A percentile compares a stretch with the other conserved stretches of the same genome.
Conservation (phyloP, 331 rosid species). For the Stylosanthes scabra region DNA sequence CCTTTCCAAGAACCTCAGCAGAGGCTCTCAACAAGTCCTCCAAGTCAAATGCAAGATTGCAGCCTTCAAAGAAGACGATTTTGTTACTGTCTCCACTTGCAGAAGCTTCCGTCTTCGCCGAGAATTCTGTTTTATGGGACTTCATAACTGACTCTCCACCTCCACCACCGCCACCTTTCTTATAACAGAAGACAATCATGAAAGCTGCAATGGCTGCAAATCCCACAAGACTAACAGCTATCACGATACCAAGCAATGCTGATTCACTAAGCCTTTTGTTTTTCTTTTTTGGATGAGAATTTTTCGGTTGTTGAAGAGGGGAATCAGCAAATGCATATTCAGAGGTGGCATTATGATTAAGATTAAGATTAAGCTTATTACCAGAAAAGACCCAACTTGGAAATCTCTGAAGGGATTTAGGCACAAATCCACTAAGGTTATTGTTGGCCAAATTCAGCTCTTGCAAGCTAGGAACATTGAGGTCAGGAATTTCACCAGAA, state of each 20-base stretch:
- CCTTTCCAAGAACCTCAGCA: conserved; percentile 96
- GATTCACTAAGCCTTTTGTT: conserved; percentile 53
- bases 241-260: conserved; percentile 66
- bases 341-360: background rate
- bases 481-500: conserved; percentile 81
- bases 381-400: conserved; percentile 69
- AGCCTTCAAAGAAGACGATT: conserved; percentile 72
- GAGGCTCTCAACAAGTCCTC: conserved; percentile 96
- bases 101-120: conserved; percentile 46
- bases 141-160: conserved; percentile 35
- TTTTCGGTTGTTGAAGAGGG: conserved; percentile 40
- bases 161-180: conserved; percentile 24
- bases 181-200: conserved; percentile 49
- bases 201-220: conserved; percentile 49
- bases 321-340: conserved; percentile 52
- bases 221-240: conserved; percentile 63
- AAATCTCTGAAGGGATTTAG: conserved; percentile 68
- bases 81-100: conserved; percentile 50
- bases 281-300: conserved; percentile 47
- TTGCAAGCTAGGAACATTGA: conserved; percentile 61
- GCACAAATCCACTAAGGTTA: conserved; percentile 70
- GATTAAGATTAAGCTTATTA: conserved; percentile 48
- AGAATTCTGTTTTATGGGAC: conserved; percentile 48
- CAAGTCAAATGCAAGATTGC: conserved; percentile 74
- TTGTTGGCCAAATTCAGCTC: conserved; percentile 73